These are phyloP conservation scores for Plasmopara muralis DNA, from an alignment of 352 stramenopile genomes.

Conservation along the genomic window DNA sequence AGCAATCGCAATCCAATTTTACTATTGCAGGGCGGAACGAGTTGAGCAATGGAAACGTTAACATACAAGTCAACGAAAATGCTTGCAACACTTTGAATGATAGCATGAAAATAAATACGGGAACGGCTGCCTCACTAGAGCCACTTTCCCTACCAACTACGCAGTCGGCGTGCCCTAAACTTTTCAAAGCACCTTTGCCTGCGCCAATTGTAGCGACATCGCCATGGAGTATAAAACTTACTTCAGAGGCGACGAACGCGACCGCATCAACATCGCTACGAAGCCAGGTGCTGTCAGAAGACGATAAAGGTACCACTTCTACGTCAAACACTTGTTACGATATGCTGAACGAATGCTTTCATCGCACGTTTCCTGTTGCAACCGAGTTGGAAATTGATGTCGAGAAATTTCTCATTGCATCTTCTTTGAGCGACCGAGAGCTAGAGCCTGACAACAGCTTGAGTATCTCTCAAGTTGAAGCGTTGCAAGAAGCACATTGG, in stretches of 20 bases:
- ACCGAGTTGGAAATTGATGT: conserved; percentile 67
- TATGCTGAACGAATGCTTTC: conserved; percentile 44
- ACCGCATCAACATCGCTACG: conserved; percentile 5
- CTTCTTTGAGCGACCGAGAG: conserved; percentile 35
- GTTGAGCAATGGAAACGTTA: conserved; percentile 2
- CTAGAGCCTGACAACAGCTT: conserved; percentile 43
- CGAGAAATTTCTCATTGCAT: conserved; percentile 67
- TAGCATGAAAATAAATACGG: conserved; percentile 7
- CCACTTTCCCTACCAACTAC: background rate
- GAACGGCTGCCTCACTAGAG: conserved; percentile 1
- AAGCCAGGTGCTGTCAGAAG: conserved; percentile 16
- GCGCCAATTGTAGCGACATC: background rate
- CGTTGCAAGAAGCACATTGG: conserved; percentile 75
- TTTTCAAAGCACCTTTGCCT: conserved; percentile 1
- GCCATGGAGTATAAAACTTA: conserved; percentile 8
- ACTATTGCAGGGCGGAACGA: conserved; percentile 23
- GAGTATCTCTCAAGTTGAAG: conserved; percentile 81
- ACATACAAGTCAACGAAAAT: background rate
- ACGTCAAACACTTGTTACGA: conserved; percentile 34
- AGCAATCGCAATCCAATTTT: conserved; percentile 3
- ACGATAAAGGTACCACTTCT: conserved; percentile 8
- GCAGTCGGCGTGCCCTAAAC: background rate
- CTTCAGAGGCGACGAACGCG: conserved; percentile 1
- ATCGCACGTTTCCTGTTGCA: conserved; percentile 62
- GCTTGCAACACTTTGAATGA: background rate